These are phyloP conservation scores for Botrytis squamosa DNA, from an alignment of 2,329 filamentous ascomycete genomes.

Conservation along the genomic window DNA sequence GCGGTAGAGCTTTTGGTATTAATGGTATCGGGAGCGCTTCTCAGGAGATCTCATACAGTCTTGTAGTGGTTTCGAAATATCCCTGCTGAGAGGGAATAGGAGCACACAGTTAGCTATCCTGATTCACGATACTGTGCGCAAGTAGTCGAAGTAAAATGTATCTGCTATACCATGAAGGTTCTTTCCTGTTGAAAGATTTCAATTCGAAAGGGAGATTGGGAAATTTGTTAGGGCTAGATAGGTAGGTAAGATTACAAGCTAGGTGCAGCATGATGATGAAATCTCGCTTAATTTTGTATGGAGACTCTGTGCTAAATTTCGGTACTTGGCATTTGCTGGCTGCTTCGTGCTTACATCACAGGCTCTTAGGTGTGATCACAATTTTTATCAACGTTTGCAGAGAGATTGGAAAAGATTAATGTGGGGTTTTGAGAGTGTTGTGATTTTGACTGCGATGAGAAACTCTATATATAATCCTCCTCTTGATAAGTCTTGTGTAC, in stretches of 20 bases:
- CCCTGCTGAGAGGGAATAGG: too few relatives aligned
- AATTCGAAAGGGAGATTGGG: not conserved
- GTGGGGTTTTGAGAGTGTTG: not conserved
- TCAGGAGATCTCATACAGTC: too few relatives aligned
- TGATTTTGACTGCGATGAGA: not conserved
- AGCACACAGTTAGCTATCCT: too few relatives aligned
- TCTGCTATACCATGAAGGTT: too few relatives aligned
- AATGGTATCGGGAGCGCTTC: too few relatives aligned
- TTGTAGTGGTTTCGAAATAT: too few relatives aligned
- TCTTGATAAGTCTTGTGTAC: too few relatives aligned
- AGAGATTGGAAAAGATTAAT: not conserved
- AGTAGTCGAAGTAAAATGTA: fast-evolving
- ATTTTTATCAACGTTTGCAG: too few relatives aligned
- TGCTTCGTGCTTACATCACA: not conserved
- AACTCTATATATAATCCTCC: not conserved
- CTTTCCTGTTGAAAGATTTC: fast-evolving
- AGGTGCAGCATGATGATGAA: not conserved
- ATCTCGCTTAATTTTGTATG: slow-evolving; percentile 5
- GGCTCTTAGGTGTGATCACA: not conserved
- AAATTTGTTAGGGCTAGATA: fast-evolving
- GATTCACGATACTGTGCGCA: too few relatives aligned
- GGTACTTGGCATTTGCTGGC: not conserved
- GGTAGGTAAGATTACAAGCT: too few relatives aligned
- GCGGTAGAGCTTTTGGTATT: too few relatives aligned
- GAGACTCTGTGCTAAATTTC: not conserved